Conservation (phyloP, 305 asterid species). For the Fraxinus nigra region DNA sequence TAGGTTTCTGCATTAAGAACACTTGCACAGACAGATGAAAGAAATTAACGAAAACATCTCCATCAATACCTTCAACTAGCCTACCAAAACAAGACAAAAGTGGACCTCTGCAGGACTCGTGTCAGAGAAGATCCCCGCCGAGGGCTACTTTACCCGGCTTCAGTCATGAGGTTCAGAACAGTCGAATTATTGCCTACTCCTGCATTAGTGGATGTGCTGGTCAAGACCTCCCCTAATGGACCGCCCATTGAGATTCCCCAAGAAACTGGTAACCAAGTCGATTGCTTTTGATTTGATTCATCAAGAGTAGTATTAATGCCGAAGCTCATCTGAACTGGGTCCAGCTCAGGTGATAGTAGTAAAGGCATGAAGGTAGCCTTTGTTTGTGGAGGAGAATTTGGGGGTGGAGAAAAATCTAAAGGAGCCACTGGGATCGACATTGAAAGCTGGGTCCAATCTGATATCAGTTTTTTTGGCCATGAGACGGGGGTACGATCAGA, state of each 20-base stretch:
- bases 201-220: conserved; percentile 30
- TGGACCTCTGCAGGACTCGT: conserved; percentile 25
- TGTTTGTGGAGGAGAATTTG: conserved; percentile 48
- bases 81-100: background rate
- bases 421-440: conserved; percentile 73
- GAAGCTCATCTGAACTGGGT: conserved; percentile 60
- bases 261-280: conserved; percentile 53
- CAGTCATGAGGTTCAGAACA: conserved; percentile 24
- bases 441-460: conserved; percentile 87
- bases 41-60: background rate
- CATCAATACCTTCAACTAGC: background rate
- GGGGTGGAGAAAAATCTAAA: conserved; percentile 52
- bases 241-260: conserved; percentile 83
- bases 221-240: conserved; percentile 84
- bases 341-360: conserved; percentile 45
- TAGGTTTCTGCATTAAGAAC: background rate
- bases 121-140: background rate
- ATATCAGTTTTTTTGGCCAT: conserved; percentile 59
- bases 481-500: conserved; percentile 35
- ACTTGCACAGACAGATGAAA: background rate
- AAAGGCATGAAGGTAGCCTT: conserved; percentile 45
- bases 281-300: conserved; percentile 39
- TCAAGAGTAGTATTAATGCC: conserved; percentile 32
- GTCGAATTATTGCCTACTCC: conserved; percentile 15
- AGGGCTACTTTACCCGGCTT: conserved; percentile 26